phyloP scores from a whole-genome alignment of 768 basidiomycete genomes.

The Pleurotus citrinopileatus region DNA sequence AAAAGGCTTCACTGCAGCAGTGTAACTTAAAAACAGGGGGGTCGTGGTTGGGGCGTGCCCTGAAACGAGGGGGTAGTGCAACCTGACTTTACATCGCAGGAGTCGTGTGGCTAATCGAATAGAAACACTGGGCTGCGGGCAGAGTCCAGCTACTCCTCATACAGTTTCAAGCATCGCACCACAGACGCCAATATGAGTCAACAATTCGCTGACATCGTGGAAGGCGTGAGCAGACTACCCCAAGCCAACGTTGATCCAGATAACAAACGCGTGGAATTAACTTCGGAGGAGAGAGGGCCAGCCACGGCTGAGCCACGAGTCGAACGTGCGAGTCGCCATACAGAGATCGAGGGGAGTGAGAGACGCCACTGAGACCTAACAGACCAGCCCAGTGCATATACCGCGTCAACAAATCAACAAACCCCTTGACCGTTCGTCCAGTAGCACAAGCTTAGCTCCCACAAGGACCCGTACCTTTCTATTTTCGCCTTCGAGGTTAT shows the following conservation, averaged over 20 bases:
- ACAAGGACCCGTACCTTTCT: slow-evolving; percentile 43
- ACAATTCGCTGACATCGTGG: not conserved
- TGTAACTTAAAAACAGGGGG: not conserved
- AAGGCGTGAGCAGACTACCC: not conserved
- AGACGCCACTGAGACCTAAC: too few relatives aligned
- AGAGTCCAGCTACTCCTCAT: not conserved
- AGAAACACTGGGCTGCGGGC: too few relatives aligned
- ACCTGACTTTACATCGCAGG: not conserved
- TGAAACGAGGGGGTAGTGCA: not conserved
- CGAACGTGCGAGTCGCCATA: not conserved
- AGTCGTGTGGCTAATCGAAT: too few relatives aligned
- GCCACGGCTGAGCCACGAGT: not conserved
- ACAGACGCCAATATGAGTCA: not conserved
- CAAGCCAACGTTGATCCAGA: not conserved
- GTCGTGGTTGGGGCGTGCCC: not conserved
- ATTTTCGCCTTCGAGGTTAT: slow-evolving; percentile 7
- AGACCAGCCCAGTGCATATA: too few relatives aligned
- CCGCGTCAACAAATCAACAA: slow-evolving; percentile 40
- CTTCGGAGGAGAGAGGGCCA: not conserved
- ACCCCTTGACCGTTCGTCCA: slow-evolving; percentile 47
- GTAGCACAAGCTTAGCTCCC: slow-evolving; percentile 43
- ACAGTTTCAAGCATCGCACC: not conserved
- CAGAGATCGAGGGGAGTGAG: too few relatives aligned
- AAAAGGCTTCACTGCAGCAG: not conserved
- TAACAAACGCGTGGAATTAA: not conserved